A percentile compares a stretch with the other conserved stretches of the same genome.
Evolutionary conservation across 331 rosid species (phyloP).

Genomic region (Quercus lobata): DNA sequence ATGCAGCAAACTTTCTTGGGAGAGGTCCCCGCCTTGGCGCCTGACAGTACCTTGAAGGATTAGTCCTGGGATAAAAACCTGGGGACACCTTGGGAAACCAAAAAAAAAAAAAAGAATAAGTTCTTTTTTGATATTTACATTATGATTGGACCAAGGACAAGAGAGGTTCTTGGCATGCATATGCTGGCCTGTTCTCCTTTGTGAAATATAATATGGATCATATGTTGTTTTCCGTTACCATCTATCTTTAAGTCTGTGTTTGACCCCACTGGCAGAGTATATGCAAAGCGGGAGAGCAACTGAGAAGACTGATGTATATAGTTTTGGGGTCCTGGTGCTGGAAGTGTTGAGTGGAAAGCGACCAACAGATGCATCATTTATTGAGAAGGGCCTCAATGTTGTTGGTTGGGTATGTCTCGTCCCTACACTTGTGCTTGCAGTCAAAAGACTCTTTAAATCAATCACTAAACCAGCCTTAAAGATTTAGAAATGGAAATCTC

Average conservation of each 20-base stretch:
- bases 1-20: too few species aligned
- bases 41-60: too few species aligned
- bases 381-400: slow-evolving; percentile 94
- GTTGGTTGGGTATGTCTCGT: slow-evolving; percentile 89
- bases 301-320: slow-evolving; percentile 91
- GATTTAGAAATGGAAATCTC: not conserved
- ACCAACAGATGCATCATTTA: slow-evolving; percentile 93
- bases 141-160: not conserved
- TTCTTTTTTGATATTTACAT: not conserved
- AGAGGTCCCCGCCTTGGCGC: too few species aligned
- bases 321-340: slow-evolving; percentile 93
- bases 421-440: not conserved
- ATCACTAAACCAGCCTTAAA: not conserved
- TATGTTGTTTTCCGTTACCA: not conserved
- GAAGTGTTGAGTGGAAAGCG: slow-evolving; percentile 97
- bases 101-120: too few species aligned
- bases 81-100: too few species aligned
- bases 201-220: not conserved
- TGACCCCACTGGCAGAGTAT: slow-evolving; percentile 62
- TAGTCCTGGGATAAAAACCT: too few species aligned
- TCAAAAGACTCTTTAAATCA: not conserved
- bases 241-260: not conserved
- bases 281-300: slow-evolving; percentile 99
- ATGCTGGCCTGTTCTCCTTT: not conserved
- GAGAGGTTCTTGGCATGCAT: not conserved